phyloP scores from a whole-genome alignment of 495 filamentous ascomycete genomes.

The Penicillium cinerascens region DNA sequence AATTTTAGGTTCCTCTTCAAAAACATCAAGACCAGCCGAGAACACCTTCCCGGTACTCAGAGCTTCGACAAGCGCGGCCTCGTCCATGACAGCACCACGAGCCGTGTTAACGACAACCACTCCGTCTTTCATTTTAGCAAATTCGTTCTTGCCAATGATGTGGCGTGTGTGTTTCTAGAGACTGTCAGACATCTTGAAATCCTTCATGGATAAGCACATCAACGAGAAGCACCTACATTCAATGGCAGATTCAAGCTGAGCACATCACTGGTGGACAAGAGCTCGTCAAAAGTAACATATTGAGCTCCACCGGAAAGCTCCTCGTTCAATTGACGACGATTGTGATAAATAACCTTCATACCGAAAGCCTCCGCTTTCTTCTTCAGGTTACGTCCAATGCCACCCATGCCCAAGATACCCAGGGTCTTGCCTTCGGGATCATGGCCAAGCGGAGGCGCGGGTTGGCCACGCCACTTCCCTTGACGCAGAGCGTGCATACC shows the following conservation, averaged over 20 bases:
- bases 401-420: constrained; percentile 84
- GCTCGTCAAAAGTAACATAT: constrained; percentile 66
- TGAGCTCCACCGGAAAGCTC: constrained; percentile 58
- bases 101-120: constrained; percentile 72
- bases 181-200: background rate
- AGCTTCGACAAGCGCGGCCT: constrained; percentile 62
- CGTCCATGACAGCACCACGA: constrained; percentile 67
- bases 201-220: background rate
- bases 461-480: constrained; percentile 54
- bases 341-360: constrained; percentile 69
- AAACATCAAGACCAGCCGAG: constrained; percentile 64
- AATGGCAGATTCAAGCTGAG: constrained; percentile 73
- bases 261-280: constrained; percentile 65
- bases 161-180: constrained; percentile 59
- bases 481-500: constrained; percentile 58
- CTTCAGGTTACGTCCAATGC: constrained; percentile 66
- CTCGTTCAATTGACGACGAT: constrained; percentile 50
- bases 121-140: constrained; percentile 66
- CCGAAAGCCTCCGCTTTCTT: constrained; percentile 57
- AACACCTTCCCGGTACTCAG: constrained; percentile 59
- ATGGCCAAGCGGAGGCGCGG: constrained; percentile 49
- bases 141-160: constrained; percentile 60
- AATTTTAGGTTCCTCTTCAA: constrained; percentile 64
- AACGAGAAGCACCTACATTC: constrained; percentile 52
- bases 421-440: constrained; percentile 64